Conservation (phyloP, 1,284 basidiomycete genomes). For the Microbotryum lychnidis-dioicae region DNA sequence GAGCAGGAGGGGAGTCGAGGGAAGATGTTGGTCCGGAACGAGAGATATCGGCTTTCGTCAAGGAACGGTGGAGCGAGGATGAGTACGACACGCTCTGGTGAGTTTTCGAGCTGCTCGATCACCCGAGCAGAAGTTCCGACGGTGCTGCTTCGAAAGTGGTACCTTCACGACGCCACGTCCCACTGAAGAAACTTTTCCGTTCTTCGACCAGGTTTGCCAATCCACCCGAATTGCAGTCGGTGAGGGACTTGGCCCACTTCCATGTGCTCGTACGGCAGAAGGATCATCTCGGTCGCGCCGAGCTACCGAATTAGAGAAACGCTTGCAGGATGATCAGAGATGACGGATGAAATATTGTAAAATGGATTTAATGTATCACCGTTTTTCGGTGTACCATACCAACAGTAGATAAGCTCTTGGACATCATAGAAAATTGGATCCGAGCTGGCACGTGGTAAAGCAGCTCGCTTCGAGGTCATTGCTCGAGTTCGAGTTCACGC, state of each 20-base stretch:
- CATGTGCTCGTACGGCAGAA: constrained; percentile 57
- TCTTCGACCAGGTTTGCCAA: constrained; percentile 21
- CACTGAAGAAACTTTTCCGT: background rate
- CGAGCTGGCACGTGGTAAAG: too few species aligned
- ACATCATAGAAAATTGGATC: too few species aligned
- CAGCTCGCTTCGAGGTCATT: too few species aligned
- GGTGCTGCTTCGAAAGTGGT: background rate
- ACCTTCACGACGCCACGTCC: background rate
- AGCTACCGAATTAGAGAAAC: too few species aligned
- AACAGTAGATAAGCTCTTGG: too few species aligned
- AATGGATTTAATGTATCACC: too few species aligned
- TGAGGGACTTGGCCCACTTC: constrained; percentile 65
- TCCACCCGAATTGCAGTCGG: constrained; percentile 58
- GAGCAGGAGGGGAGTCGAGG: constrained; percentile 50
- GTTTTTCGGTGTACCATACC: too few species aligned
- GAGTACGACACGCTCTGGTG: constrained; percentile 80
- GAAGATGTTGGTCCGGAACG: constrained; percentile 52
- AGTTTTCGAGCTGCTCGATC: constrained; percentile 39
- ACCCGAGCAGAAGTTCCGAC: background rate
- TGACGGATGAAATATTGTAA: too few species aligned
- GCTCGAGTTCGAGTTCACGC: too few species aligned
- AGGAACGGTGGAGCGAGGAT: constrained; percentile 54
- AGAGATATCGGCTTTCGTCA: constrained; percentile 54
- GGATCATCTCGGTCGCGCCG: too few species aligned
- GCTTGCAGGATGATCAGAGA: too few species aligned